These are phyloP conservation scores for Karstenula rhodostoma DNA, from an alignment of 2,329 filamentous ascomycete genomes.

Conservation along the genomic window DNA sequence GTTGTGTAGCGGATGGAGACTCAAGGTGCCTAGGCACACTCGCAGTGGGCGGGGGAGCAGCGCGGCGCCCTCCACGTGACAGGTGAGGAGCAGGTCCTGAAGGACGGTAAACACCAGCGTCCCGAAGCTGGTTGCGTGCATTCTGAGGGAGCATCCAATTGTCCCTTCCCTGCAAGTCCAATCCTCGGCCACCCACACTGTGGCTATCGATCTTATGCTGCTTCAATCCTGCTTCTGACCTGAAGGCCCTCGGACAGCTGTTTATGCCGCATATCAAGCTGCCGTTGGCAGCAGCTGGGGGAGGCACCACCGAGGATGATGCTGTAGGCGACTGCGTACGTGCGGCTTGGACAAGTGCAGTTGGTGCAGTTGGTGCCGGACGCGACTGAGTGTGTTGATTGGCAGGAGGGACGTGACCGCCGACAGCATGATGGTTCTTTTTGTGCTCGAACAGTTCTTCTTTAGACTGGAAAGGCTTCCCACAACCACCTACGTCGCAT, in stretches of 20 bases:
- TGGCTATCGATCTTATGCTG: conserved; percentile 34
- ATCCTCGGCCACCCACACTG: conserved; percentile 28
- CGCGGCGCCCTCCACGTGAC: conserved; percentile 10
- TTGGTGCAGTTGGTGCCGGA: neutral
- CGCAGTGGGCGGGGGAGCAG: conserved; percentile 1
- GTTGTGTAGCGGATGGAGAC: neutral
- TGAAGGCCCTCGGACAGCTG: conserved; percentile 27
- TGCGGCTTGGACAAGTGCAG: neutral
- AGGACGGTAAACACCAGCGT: conserved; percentile 21
- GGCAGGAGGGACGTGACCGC: no score
- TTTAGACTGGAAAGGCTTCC: neutral
- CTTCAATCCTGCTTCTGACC: conserved; percentile 30
- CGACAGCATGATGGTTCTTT: neutral
- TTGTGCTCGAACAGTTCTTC: neutral
- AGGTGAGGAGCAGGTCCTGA: conserved; percentile 7
- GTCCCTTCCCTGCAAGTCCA: conserved; percentile 32
- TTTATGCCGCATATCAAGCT: conserved; percentile 13
- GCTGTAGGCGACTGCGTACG: neutral
- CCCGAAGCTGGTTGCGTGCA: conserved; percentile 25
- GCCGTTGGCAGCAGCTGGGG: neutral
- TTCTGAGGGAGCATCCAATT: conserved; percentile 33
- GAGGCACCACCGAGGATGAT: neutral
- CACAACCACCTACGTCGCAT: neutral
- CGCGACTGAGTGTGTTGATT: neutral
- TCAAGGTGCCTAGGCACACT: neutral